phyloP scores from a whole-genome alignment of 1,284 basidiomycete genomes.

The Coniferiporia weirii region DNA sequence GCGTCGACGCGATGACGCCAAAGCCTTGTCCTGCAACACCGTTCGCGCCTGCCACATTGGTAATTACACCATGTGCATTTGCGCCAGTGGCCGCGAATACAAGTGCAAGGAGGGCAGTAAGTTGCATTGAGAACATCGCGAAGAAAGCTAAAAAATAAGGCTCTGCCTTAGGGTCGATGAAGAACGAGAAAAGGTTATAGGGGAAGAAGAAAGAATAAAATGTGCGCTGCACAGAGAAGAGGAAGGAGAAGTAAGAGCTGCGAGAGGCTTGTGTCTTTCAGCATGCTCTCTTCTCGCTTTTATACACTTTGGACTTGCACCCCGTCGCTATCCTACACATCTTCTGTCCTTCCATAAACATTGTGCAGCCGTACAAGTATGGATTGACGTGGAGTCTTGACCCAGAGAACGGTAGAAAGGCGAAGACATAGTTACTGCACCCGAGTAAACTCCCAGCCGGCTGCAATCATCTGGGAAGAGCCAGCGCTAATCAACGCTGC shows the following conservation, averaged over 20 bases:
- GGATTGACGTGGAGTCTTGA: too few relatives aligned
- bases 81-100: neutral
- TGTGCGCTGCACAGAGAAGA: constrained; percentile 14
- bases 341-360: too few relatives aligned
- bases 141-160: neutral
- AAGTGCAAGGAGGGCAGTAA: constrained; percentile 8
- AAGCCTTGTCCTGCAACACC: constrained; percentile 21
- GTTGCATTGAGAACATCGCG: neutral
- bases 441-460: too few relatives aligned
- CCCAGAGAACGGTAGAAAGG: too few relatives aligned
- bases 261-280: neutral
- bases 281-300: neutral
- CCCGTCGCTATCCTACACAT: too few relatives aligned
- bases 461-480: too few relatives aligned
- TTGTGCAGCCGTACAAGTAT: too few relatives aligned
- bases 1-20: constrained; percentile 21
- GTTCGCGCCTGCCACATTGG: constrained; percentile 21
- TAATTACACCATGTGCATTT: constrained; percentile 21
- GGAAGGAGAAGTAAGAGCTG: neutral
- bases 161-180: too few relatives aligned
- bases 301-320: neutral
- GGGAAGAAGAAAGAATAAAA: neutral
- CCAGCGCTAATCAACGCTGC: too few relatives aligned
- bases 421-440: too few relatives aligned
- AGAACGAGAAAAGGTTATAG: neutral